Base-by-base conservation (phyloP, 768 basidiomycete species). In the Suillus paluster region DNA sequence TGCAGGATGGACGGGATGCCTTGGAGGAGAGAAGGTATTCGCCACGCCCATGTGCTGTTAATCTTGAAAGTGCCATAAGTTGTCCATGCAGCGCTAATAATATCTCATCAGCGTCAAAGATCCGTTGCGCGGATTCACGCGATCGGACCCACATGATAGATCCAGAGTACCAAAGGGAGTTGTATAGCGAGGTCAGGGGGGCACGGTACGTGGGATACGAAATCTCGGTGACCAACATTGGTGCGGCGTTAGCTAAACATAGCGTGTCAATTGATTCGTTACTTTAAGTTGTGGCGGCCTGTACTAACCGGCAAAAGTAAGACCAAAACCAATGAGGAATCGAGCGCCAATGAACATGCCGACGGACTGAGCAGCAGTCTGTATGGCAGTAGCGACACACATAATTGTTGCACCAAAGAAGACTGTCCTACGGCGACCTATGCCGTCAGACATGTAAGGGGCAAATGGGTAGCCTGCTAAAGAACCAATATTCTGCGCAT, bases 141-240 rank as follows among this genome's bases (percentile, higher is more conserved):
- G n/a, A 65, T 63, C 53, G 59, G 44, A 79, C 84, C 48, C 65
- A 88, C 86, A 93, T 70, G 71, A 94, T 92, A 59, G 91, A 81
- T 61, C 93, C 93, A 17, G 89, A 87, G 72, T 92, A 92, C 92
- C 93, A 94, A 63, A 93, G 86, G 34, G 91, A 89, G 80, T 93
- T 92, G 80, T 91, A 92, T 55, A 86, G 76, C 2, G 90, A 87
- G 15, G 91, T 94, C 62, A 95, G 75, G 38, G 87, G 86, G 15
- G 87, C 89, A 66, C 94, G 92, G 75, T 95, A 89, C 12, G 84
- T 79, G 17, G 93, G 94, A 73, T 94, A 94, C 1, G 93, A 83
- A n/a, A 95, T 76, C 76, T 95, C 94, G 54, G 92, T 89, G 59
- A 95, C 86, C 77, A 95, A 77, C 81, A 94, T 84, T 12, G 94